Evolutionary conservation across 495 filamentous ascomycete species (phyloP).

Genomic region (Hypoxylon lienhwacheense): DNA sequence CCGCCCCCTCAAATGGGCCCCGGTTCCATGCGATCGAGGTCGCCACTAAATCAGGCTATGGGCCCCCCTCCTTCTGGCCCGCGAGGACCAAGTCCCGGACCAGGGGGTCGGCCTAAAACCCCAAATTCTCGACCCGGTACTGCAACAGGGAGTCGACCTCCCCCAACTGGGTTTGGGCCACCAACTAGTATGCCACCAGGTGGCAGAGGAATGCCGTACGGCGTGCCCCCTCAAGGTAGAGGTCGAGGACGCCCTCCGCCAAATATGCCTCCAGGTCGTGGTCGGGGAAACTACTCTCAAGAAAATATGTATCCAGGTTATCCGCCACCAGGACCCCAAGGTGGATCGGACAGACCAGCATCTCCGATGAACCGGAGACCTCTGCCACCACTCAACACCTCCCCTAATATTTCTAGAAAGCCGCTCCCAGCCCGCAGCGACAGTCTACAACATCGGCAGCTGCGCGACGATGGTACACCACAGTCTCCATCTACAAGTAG

Average conservation of each 20-base stretch:
- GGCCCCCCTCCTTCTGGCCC: conserved; percentile 14
- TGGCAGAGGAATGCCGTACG: conserved; percentile 38
- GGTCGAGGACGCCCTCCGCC: conserved; percentile 44
- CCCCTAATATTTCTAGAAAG: conserved; percentile 54
- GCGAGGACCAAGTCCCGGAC: conserved; percentile 30
- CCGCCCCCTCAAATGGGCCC: conserved; percentile 41
- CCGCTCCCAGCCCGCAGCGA: conserved; percentile 59
- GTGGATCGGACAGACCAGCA: conserved; percentile 22
- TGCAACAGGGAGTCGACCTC: conserved; percentile 31
- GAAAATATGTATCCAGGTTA: conserved; percentile 34
- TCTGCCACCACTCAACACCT: conserved; percentile 39
- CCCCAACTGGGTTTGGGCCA: conserved; percentile 31
- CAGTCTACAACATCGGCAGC: conserved; percentile 41
- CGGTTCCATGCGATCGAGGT: conserved; percentile 39
- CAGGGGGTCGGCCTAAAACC: conserved; percentile 27
- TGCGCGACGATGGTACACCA: conserved; percentile 33
- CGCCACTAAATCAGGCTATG: conserved; percentile 39
- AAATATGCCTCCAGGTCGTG: conserved; percentile 32
- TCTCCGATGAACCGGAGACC: conserved; percentile 35
- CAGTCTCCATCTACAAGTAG: conserved; percentile 50
- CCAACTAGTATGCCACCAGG: conserved; percentile 23
- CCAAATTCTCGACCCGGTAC: conserved; percentile 37
- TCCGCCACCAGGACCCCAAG: conserved; percentile 24
- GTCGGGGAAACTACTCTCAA: conserved; percentile 28
- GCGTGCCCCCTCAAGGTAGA: conserved; percentile 36